These are phyloP conservation scores for Lodderomyces jiufengensis DNA, from an alignment of 1,139 yeast species.

Conservation along the genomic window DNA sequence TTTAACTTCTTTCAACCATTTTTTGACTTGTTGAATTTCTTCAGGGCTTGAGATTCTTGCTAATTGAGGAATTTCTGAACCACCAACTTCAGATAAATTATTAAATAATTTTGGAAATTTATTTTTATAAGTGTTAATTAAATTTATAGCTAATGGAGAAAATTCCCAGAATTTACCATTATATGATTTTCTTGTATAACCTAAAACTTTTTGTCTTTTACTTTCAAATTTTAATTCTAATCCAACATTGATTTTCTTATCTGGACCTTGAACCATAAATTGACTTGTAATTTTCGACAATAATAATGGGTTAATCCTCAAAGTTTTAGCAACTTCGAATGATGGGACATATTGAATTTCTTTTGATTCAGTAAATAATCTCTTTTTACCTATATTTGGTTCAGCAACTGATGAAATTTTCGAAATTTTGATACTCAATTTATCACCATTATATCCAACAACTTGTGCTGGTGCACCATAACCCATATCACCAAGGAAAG, in stretches of 20 bases:
- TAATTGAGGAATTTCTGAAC: conserved; percentile 26
- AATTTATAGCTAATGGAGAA: conserved; percentile 67
- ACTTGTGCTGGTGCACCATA: conserved; percentile 84
- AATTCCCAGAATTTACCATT: conserved; percentile 76
- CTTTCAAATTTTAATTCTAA: conserved; percentile 81
- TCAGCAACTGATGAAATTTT: conserved; percentile 52
- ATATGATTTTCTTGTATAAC: conserved; percentile 61
- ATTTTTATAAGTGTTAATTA: conserved; percentile 58
- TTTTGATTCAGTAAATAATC: conserved; percentile 54
- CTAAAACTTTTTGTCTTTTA: conserved; percentile 78
- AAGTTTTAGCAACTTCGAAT: conserved; percentile 56
- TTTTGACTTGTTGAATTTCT: conserved; percentile 41
- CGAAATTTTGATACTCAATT: conserved; percentile 50
- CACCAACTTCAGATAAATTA: conserved; percentile 25
- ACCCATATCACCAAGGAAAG: conserved; percentile 85
- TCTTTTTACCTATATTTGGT: conserved; percentile 58
- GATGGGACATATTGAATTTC: conserved; percentile 65
- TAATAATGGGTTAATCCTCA: conserved; percentile 60
- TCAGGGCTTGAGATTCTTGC: conserved; percentile 23
- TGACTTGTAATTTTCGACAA: conserved; percentile 77
- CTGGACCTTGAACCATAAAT: conserved; percentile 53
- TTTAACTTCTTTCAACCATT: conserved; percentile 60
- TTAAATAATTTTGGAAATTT: conserved; percentile 62
- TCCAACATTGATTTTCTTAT: conserved; percentile 68
- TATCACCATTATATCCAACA: conserved; percentile 55